Base-by-base conservation (phyloP, 306 rosid genomes). In the Cucurbita pepo region DNA sequence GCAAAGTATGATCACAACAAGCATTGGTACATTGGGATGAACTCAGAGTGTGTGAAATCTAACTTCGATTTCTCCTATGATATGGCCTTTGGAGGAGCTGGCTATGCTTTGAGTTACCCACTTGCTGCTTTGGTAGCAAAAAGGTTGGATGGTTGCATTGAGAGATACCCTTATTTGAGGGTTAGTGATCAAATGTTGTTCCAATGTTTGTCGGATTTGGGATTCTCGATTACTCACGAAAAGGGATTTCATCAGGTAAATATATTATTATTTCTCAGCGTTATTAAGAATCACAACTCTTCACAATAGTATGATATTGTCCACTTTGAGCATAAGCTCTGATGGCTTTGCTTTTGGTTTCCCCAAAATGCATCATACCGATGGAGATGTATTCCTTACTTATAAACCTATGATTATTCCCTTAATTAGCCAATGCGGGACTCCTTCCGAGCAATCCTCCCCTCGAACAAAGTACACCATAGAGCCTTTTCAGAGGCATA, bases 31-130 rank as follows among this genome's bases (percentile, higher is more conserved):
- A 78, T 87, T 9, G 91, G 88, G 50, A 56, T 79, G 5, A 81
- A 38, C n/a, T 82, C 83, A 5, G 86, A 83, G 62, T 80, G 79
- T 62, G 69, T 83, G 13, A 77, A 76, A 37, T 82, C 83, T 0
- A 82, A 82, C 55, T 70, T 15, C 6, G 85, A 74, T 14, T 76
- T 79, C 56, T 70, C 84, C 0, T 81, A 79, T 56, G 81, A 77
- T 3, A 86, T 86, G 90, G 90, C 83, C 0, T 83, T 67, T 64
- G 86, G 90, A 11, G 90, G 90, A 18, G 90, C 77, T 0, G 84
- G 86, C 7, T 77, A 72, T 80, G 90, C 88, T 58, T 54, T 86
- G 83, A 86, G 88, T 50, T 81, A 81, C 48, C 83, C 86, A 8
- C 70, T 86, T 6, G 79, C 50, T 37, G 75, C 77, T 5, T 48